A percentile compares a stretch with the other conserved stretches of the same genome.
Evolutionary conservation across 805 yeast species (phyloP).

Genomic region (Candida chauliodis): DNA sequence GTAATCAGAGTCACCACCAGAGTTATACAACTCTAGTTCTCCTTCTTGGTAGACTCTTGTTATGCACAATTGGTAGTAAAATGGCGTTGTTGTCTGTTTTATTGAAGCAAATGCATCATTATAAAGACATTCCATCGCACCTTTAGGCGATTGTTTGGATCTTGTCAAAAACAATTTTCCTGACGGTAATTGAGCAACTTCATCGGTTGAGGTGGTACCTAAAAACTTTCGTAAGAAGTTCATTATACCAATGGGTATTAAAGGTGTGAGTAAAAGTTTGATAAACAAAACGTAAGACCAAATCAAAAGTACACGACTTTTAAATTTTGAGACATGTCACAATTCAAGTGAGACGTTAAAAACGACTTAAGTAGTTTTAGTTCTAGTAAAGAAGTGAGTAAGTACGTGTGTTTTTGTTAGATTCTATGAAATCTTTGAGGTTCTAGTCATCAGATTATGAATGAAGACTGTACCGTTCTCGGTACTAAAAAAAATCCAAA

Average conservation of each 20-base stretch:
- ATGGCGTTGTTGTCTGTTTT: slow-evolving; percentile 62
- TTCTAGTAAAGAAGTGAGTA: too few species aligned
- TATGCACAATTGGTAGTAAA: slow-evolving; percentile 66
- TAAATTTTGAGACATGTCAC: too few species aligned
- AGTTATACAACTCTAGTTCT: slow-evolving; percentile 44
- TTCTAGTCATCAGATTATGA: too few species aligned
- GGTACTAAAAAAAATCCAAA: too few species aligned
- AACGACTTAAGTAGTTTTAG: too few species aligned
- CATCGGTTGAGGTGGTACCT: slow-evolving; percentile 54
- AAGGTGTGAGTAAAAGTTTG: background rate
- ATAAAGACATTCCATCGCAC: slow-evolving; percentile 78
- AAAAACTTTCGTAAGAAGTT: slow-evolving; percentile 68
- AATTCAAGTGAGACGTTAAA: too few species aligned
- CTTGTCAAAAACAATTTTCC: slow-evolving; percentile 78
- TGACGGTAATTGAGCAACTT: slow-evolving; percentile 64
- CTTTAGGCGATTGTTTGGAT: slow-evolving; percentile 78
- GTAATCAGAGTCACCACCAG: slow-evolving; percentile 48
- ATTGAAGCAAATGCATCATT: slow-evolving; percentile 76
- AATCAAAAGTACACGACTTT: too few species aligned
- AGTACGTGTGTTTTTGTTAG: too few species aligned
- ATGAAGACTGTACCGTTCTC: too few species aligned
- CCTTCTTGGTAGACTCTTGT: slow-evolving; percentile 69
- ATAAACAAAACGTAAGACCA: too few species aligned
- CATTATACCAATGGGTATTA: slow-evolving; percentile 39
- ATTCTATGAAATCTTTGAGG: too few species aligned